Evolutionary conservation across 225 moss, liverwort and hornwort genomes (phyloP).

Genomic region (Sphagnum contortum): DNA sequence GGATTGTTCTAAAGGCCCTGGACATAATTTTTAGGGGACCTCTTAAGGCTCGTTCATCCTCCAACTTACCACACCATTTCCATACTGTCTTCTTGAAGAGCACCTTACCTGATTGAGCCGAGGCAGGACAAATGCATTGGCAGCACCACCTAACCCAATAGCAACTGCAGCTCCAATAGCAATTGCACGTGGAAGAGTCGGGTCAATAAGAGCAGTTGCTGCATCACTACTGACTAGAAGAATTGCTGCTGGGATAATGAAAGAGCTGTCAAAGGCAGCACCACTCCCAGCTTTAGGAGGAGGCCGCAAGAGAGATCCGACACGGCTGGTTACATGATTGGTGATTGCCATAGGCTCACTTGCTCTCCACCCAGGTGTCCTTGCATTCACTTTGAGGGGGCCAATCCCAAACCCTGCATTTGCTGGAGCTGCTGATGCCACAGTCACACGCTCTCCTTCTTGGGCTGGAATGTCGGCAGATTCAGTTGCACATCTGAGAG

Average conservation of each 20-base stretch:
- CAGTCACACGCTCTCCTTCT: slow-evolving; percentile 80
- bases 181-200: slow-evolving; percentile 64
- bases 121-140: slow-evolving; percentile 73
- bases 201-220: slow-evolving; percentile 77
- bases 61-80: background rate
- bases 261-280: slow-evolving; percentile 53
- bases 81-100: too few relatives aligned
- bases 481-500: slow-evolving; percentile 86
- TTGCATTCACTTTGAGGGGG: slow-evolving; percentile 60
- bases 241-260: slow-evolving; percentile 56
- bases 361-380: slow-evolving; percentile 78
- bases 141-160: slow-evolving; percentile 57
- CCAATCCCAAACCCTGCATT: slow-evolving; percentile 52
- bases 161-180: slow-evolving; percentile 64
- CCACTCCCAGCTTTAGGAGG: slow-evolving; percentile 77
- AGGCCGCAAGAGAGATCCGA: slow-evolving; percentile 55
- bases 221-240: slow-evolving; percentile 73
- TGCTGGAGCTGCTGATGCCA: slow-evolving; percentile 73
- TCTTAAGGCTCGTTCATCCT: background rate
- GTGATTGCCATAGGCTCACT: slow-evolving; percentile 83
- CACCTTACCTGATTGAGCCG: slow-evolving; percentile 70
- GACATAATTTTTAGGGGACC: too few relatives aligned
- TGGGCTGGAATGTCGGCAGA: slow-evolving; percentile 88
- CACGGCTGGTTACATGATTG: slow-evolving; percentile 72
- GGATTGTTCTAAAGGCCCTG: too few relatives aligned